Percentiles rank a stretch among this genome's conserved stretches.
These are phyloP conservation scores for Globisporangium megalacanthum DNA, from an alignment of 352 stramenopile species.

Conservation along the genomic window DNA sequence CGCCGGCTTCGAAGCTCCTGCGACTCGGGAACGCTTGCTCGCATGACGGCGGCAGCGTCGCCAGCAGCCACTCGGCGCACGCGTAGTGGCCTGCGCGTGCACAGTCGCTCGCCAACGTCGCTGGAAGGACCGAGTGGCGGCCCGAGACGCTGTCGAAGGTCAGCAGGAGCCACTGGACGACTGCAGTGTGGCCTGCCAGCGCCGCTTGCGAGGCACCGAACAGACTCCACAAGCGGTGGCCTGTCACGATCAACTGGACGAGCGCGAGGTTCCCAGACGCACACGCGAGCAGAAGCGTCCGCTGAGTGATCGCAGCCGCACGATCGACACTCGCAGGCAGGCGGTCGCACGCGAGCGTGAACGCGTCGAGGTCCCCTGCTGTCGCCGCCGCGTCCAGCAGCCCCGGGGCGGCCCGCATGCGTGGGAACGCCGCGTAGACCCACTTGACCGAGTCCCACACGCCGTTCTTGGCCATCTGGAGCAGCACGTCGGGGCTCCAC, in stretches of 20 bases:
- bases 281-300: neutral
- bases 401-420: neutral
- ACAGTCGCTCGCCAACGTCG: neutral
- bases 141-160: neutral
- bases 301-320: neutral
- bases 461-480: neutral
- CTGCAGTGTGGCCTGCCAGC: neutral
- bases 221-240: neutral
- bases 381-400: neutral
- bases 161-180: neutral
- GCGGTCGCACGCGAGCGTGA: neutral
- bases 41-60: neutral
- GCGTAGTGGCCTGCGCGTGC: neutral
- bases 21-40: neutral
- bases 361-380: neutral
- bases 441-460: constrained; percentile 1
- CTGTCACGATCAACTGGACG: neutral
- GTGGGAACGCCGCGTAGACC: neutral
- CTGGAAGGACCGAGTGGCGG: neutral
- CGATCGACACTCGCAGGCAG: neutral
- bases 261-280: neutral
- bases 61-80: neutral
- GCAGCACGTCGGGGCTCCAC: neutral
- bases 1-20: neutral
- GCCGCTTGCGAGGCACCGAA: neutral